Percentiles rank a stretch among this genome's conserved stretches.
Evolutionary conservation across 2,329 filamentous ascomycete species (phyloP).

Genomic region (Lachnellula hyalina): DNA sequence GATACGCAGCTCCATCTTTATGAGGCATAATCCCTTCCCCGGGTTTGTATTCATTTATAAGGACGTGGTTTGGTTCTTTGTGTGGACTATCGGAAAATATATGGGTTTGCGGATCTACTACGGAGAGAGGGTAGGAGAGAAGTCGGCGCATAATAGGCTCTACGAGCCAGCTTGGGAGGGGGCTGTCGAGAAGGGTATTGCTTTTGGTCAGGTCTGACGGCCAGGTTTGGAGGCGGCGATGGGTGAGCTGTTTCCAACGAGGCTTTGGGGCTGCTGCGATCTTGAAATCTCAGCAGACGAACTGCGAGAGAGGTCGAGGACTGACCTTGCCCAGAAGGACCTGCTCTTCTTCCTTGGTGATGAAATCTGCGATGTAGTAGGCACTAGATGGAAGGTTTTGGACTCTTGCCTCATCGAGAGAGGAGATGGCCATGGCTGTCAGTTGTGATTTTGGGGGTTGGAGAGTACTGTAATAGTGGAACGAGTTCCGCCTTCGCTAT

Average conservation of each 20-base stretch:
- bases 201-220: constrained; percentile 73
- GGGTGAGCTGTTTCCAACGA: constrained; percentile 82
- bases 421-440: neutral
- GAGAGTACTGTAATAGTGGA: neutral
- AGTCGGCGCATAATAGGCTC: constrained; percentile 62
- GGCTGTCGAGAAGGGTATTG: constrained; percentile 68
- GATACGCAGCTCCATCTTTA: constrained; percentile 86
- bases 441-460: neutral
- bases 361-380: constrained; percentile 85
- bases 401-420: constrained; percentile 49
- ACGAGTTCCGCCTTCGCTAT: neutral
- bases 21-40: constrained; percentile 96
- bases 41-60: constrained; percentile 86
- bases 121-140: constrained; percentile 42
- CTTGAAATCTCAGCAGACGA: constrained; percentile 23
- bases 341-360: constrained; percentile 68
- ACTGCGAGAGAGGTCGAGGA: neutral
- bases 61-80: constrained; percentile 74
- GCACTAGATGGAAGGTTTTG: constrained; percentile 55
- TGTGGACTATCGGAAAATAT: constrained; percentile 66
- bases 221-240: constrained; percentile 85
- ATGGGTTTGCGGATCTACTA: constrained; percentile 29
- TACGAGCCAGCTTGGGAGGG: constrained; percentile 70
- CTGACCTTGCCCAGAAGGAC: constrained; percentile 64
- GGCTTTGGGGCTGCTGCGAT: constrained; percentile 63